Base-by-base conservation (phyloP, 1,284 basidiomycete genomes). In the Naganishia cerealis region DNA sequence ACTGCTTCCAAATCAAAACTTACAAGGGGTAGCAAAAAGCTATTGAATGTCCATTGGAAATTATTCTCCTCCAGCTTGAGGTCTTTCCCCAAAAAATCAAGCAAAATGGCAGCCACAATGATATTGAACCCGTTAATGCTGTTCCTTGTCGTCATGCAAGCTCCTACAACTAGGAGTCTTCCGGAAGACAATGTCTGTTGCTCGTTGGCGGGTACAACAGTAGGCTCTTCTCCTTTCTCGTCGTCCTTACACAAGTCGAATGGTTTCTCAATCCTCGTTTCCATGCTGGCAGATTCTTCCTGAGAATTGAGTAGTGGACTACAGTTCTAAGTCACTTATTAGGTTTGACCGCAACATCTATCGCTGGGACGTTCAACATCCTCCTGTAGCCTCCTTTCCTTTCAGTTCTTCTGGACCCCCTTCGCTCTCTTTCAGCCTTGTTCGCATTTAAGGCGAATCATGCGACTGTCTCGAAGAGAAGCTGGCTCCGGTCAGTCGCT, bases 1-100 rank as follows among this genome's bases (percentile, higher is more conserved):
- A 53, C 3, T n/a, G n/a, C n/a, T 21, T 13, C 13, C 52, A 53
- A 26, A 53, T 21, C n/a, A 53, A 9, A 9, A 53, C 52, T 16
- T 8, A 33, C 8, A 21, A 58, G 57, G 18, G 57, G 57, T 6
- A 46, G 57, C 40, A 46, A 16, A 42, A 46, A 43, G 24, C 57
- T 58, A 36, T 58, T 58, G 40, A 58, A 18, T 5, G 40, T 58
- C 40, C 39, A 46, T n/a, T 58, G 40, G 33, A 29, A 42, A 42
- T 58, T 12, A 24, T 46, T 43, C n/a, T 58, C 39, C 33, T n/a
- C 26, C 39, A 58, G 24, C 16, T 58, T 46, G 39, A 58, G 40
- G 29, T 46, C 40, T 12, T 58, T 12, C 26, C 36, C 56, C 39
- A 58, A n/a, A 12, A 39, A 24, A 13, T 46, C 40, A 9, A 58